Evolutionary conservation across 495 filamentous ascomycete species (phyloP), one percentile per base, ranked within the genome.

Genomic region (Collariella sp.): DNA sequence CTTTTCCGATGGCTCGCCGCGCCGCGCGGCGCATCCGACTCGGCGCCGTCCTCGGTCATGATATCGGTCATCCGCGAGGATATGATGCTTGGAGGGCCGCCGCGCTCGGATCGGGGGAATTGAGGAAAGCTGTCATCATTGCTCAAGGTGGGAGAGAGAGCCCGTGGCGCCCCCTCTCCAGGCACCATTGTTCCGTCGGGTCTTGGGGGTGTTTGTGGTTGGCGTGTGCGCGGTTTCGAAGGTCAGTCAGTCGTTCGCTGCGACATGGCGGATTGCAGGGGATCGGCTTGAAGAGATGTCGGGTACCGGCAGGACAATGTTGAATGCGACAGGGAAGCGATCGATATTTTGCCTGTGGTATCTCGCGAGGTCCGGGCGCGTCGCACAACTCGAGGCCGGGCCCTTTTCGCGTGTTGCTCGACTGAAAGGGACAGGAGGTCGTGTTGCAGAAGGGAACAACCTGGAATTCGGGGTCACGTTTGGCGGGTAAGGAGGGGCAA

Each of bases 31-130:
- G 51, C 52, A 36, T 67, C 61, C 19, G 62, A 53, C 18, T 76
- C 72, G 54, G 65, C 58, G 24, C 76, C 76, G 52, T 78, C 74
- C 47, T 80, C 76, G 22, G 79, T 82, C 44, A 78, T 81, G 61
- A 87, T 79, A 64, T 93, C 87, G 10, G 88, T 93, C 78, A 91
- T 86, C 56, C 85, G 84, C 42, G 87, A 91, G 13, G 89, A 95
- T 31, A 95, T 87, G 48, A 89, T 77, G 62, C 83, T 86, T 44
- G 76, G 76, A 36, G 78, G 74, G 40, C 74, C 70, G 46, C 62
- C 58, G 20, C 59, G 35, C 50, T 64, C 57, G 43, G 63, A 61
- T 38, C 64, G 62, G 18, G 73, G 70, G 34, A 71, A 67, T 46
- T 70, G 70, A 2, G 73, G 69, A 39, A 74, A 72, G 29, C 61